A percentile compares a stretch with the other conserved stretches of the same genome.
These are phyloP conservation scores for Chlorella vulgaris DNA, from an alignment of 139 green algal species.

Conservation along the genomic window DNA sequence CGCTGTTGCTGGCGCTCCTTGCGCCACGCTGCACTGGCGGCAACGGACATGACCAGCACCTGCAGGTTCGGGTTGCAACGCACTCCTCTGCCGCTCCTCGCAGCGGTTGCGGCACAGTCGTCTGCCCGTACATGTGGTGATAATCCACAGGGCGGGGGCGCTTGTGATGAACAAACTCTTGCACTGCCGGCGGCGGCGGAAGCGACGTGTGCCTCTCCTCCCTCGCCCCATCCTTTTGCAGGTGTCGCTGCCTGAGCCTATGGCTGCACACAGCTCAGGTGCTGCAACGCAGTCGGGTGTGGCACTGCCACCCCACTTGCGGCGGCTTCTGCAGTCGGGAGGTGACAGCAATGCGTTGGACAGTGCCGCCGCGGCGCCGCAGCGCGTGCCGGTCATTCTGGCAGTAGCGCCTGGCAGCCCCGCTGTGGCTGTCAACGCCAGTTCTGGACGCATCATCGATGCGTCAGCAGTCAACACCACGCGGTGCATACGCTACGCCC, in stretches of 20 bases:
- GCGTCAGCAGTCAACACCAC: slow-evolving; percentile 13
- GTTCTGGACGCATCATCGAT: neutral
- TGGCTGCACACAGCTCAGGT: no score
- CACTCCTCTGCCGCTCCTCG: no score
- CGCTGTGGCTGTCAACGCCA: slow-evolving; percentile 1
- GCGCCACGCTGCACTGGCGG: neutral
- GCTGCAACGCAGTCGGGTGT: neutral
- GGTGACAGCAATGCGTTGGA: neutral
- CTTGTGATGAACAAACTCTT: no score
- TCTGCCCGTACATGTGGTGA: no score
- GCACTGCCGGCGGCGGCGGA: no score
- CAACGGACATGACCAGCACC: neutral
- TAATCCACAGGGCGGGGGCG: no score
- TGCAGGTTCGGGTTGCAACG: no score
- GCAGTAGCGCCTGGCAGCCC: neutral
- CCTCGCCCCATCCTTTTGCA: no score
- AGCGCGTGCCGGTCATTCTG: slow-evolving; percentile 8
- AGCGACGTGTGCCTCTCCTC: no score
- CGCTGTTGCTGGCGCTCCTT: neutral
- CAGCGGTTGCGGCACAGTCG: no score
- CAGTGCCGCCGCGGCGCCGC: neutral
- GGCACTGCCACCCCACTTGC: neutral
- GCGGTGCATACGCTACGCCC: slow-evolving; percentile 20
- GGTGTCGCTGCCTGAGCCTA: no score
- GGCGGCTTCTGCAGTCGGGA: neutral